Evolutionary conservation across 148 eudicot genomes (phyloP), one percentile per base, ranked within the genome.

Genomic region (Vaccinium vitisidaea): DNA sequence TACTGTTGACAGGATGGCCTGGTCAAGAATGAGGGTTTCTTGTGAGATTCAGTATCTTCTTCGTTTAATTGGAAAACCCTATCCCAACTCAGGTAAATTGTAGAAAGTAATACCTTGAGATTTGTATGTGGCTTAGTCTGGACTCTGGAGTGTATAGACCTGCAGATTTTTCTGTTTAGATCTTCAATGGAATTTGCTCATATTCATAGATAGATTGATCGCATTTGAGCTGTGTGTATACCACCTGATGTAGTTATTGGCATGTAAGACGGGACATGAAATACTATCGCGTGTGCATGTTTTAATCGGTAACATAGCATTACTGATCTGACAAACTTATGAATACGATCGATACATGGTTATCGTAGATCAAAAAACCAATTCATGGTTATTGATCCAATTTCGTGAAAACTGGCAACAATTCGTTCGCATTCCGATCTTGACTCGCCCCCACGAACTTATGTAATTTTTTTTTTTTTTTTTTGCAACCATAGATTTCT

Each of bases 61-160:
- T 52, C 19, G 15, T 36, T 7, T 19, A 1, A 13, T 48, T n/a
- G 58, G 16, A 12, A 18, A n/a, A 49, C 56, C 13, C 10, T 30
- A 32, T 25, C 61, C 36, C 80, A 53, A 3, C 36, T 74, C 54
- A 53, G 23, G 79, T 74, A 32, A 25, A 70, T 69, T 81, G 77
- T 69, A 82, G 84, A 82, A 6, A 82, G 63, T 82, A 70, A 30
- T 50, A 82, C 78, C 49, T 82, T 52, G 52, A 19, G 43, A 30
- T 30, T 82, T 52, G 59, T 73, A 82, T 71, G 79, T 71, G 79
- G 84, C 30, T 21, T 70, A 82, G 79, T 21, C 43, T 32, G 15
- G 84, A 54, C 48, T 32, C 56, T 52, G 8, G 84, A 74, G 50
- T 83, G 79, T 83, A 83, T 73, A 83, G 84, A 52, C 75, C 32